Base-by-base conservation (phyloP, 2,329 filamentous ascomycete species). In the Diaporthe australafricana region DNA sequence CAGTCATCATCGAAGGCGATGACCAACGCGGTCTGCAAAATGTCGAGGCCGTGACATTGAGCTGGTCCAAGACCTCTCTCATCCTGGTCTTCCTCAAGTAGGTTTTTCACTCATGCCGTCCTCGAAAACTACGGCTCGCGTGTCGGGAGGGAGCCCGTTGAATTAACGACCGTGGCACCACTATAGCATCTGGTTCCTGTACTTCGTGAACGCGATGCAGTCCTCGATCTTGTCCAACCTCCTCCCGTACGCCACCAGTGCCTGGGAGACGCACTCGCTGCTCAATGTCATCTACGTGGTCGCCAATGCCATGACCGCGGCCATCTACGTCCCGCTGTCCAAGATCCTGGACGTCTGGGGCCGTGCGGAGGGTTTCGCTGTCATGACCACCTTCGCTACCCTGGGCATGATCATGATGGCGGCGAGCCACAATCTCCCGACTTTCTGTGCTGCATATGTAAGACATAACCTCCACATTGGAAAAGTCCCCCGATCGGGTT, bases 321-420 rank as follows among this genome's bases (percentile, higher is more conserved):
- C 90, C 2, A 84, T 88, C 45, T 91, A 91, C 76, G 80, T 84
- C 32, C 82, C 83, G 5, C 81, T 87, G 74, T 83, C 85, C 55
- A 87, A 87, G 77, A 79, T 86, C 27, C 81, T 85, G 53, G 85
- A 87, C 74, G 78, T 84, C n/a, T 87, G 84, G 80, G 85, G 85
- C 45, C 83, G 85, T 40, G 79, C 84, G 16, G 83, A 86, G 74
- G 84, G 84, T 5, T 85, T 85, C 63, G 79, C 80, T 6, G 74
- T 83, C 60, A 83, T 82, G 76, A 79, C 82, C 32, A 56, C 78
- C 20, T 77, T 86, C 32, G 83, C 81, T 57, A 85, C 88, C 48
- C 80, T 88, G 35, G 85, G 86, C 17, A 74, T 91, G 74, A 83
- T 90, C 47, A 83, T 93, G 75, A 91, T 91, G 84, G 90, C 91